These are phyloP conservation scores for Amanita pseudoporphyria DNA, from an alignment of 768 basidiomycete species.

Conservation along the genomic window DNA sequence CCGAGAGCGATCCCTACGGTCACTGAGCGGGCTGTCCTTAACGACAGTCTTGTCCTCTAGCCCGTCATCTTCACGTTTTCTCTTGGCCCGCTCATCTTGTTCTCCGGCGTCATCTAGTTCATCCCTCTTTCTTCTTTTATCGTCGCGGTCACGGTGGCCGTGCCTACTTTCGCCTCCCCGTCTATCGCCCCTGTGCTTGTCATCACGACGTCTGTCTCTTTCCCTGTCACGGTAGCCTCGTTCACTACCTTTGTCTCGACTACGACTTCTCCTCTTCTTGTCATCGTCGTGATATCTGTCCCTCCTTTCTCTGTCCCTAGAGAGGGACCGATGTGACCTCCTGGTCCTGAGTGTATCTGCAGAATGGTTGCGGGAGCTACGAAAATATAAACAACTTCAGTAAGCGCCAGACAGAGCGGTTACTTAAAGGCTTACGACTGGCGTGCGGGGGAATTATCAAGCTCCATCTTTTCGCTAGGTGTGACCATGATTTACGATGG, in stretches of 20 bases:
- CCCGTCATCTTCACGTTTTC: slow-evolving; percentile 13
- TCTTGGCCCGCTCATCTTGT: slow-evolving; percentile 6
- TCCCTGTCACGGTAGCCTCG: slow-evolving; percentile 40
- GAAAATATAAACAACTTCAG: slow-evolving; percentile 1
- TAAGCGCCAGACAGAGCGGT: slow-evolving; percentile 2
- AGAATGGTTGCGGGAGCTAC: slow-evolving; percentile 63
- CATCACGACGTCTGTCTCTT: slow-evolving; percentile 41
- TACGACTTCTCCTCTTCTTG: slow-evolving; percentile 52
- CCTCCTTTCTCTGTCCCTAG: slow-evolving; percentile 53
- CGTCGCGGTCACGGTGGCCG: slow-evolving; percentile 45
- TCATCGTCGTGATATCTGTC: slow-evolving; percentile 48
- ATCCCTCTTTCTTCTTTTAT: slow-evolving; percentile 57
- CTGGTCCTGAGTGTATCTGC: slow-evolving; percentile 68
- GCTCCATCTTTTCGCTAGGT: slow-evolving; percentile 49
- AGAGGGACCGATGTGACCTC: slow-evolving; percentile 64
- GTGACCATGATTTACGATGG: slow-evolving; percentile 26
- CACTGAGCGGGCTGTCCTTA: slow-evolving; percentile 40
- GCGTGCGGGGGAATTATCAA: slow-evolving; percentile 49
- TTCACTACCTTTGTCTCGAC: slow-evolving; percentile 50
- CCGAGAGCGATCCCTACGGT: slow-evolving; percentile 41
- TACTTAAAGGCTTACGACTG: slow-evolving; percentile 40
- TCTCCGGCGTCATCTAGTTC: slow-evolving; percentile 50
- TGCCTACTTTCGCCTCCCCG: slow-evolving; percentile 48
- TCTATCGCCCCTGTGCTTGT: slow-evolving; percentile 40
- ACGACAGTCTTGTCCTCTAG: slow-evolving; percentile 39